A percentile compares a stretch with the other conserved stretches of the same genome.
These are phyloP conservation scores for Fraxinus baroniana DNA, from an alignment of 305 asterid species.

Conservation along the genomic window DNA sequence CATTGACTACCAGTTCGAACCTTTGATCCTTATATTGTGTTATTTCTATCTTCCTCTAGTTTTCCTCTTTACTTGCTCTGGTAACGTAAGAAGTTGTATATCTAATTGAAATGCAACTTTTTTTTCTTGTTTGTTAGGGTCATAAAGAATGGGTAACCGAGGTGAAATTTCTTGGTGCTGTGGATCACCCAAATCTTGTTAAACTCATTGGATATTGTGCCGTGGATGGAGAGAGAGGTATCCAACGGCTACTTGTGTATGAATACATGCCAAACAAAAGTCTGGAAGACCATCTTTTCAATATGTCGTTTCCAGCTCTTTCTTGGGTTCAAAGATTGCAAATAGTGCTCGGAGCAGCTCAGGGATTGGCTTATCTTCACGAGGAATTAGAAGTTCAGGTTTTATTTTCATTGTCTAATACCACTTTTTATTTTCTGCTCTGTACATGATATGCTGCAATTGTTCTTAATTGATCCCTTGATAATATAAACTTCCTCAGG, in stretches of 20 bases:
- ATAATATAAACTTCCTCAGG: background rate
- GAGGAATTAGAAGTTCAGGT: conserved; percentile 86
- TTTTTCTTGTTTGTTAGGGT: conserved; percentile 44
- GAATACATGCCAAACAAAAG: conserved; percentile 82
- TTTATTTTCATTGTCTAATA: background rate
- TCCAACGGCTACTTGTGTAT: conserved; percentile 77
- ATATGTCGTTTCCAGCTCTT: conserved; percentile 47
- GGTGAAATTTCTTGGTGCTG: conserved; percentile 81
- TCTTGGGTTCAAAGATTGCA: conserved; percentile 66
- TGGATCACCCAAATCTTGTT: conserved; percentile 77
- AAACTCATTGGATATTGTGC: conserved; percentile 80
- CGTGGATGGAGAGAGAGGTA: conserved; percentile 76
- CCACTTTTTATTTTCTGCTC: background rate
- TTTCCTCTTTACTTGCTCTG: background rate
- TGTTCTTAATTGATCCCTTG: background rate
- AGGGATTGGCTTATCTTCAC: conserved; percentile 75
- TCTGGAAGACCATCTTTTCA: conserved; percentile 80
- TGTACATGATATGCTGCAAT: background rate
- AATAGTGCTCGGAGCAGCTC: conserved; percentile 69
- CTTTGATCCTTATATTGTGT: background rate
- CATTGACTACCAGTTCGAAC: background rate
- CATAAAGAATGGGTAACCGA: conserved; percentile 90
- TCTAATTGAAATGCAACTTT: background rate
- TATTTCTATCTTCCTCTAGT: background rate
- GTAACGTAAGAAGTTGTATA: background rate